phyloP scores from a whole-genome alignment of 2,329 filamentous ascomycete species.

The Nigrograna mackinnonii region DNA sequence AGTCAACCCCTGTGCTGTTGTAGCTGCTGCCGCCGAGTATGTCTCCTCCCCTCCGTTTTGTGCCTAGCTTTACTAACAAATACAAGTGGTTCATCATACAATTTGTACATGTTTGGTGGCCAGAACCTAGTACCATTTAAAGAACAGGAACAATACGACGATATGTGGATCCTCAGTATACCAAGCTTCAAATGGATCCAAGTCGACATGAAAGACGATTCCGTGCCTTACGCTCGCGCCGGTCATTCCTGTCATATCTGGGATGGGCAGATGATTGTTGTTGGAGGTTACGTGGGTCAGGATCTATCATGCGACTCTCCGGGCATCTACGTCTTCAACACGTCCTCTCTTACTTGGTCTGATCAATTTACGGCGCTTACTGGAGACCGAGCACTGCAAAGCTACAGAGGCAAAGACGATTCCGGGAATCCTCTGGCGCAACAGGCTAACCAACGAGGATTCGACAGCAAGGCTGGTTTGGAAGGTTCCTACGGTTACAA shows the following conservation, averaged over 20 bases:
- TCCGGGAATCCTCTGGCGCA: constrained; percentile 52
- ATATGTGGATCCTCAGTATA: constrained; percentile 79
- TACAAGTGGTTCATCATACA: constrained; percentile 70
- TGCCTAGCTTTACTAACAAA: neutral
- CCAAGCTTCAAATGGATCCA: constrained; percentile 81
- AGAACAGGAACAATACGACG: constrained; percentile 63
- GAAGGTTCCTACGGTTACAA: constrained; percentile 67
- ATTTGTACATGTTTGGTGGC: constrained; percentile 78
- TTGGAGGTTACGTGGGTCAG: constrained; percentile 71
- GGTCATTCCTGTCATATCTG: constrained; percentile 80
- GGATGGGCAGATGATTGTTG: constrained; percentile 77
- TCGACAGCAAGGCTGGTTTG: constrained; percentile 60
- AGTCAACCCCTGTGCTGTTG: constrained; percentile 72
- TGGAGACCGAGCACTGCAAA: constrained; percentile 55
- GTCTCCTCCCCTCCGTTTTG: no score
- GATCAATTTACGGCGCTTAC: constrained; percentile 68
- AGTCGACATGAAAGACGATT: constrained; percentile 57
- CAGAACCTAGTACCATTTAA: constrained; percentile 70
- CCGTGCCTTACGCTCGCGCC: constrained; percentile 61
- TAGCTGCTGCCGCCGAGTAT: constrained; percentile 69
- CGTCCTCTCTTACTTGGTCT: constrained; percentile 71
- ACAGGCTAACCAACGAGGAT: constrained; percentile 55
- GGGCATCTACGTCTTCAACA: constrained; percentile 77
- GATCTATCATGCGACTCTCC: constrained; percentile 67
- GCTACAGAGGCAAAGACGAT: constrained; percentile 27